phyloP scores from a whole-genome alignment of 306 rosid species.

The Trifolium repens region DNA sequence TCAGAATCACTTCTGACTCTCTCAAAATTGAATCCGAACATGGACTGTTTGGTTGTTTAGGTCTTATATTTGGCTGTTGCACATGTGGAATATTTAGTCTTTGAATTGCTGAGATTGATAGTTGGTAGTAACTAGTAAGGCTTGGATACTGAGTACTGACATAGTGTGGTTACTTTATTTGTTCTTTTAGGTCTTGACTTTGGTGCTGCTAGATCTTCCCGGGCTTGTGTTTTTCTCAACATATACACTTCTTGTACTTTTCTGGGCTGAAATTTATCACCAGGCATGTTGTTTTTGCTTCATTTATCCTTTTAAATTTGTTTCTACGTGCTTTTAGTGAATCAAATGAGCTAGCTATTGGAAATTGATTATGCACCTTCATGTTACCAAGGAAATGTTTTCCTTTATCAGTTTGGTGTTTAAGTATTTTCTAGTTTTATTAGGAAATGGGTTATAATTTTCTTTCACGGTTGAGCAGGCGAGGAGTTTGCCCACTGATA shows the following conservation, averaged over 20 bases:
- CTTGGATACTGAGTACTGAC: slow-evolving; percentile 48
- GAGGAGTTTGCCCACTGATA: slow-evolving; percentile 82
- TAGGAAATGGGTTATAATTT: slow-evolving; percentile 25
- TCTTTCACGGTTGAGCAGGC: slow-evolving; percentile 62
- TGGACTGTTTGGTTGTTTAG: neutral
- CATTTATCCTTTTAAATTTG: neutral
- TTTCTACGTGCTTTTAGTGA: neutral
- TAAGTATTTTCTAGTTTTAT: neutral
- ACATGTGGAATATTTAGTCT: neutral
- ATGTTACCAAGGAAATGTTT: neutral
- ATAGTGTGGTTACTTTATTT: slow-evolving; percentile 34
- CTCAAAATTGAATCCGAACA: neutral
- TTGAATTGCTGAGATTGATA: slow-evolving; percentile 2
- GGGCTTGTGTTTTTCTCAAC: slow-evolving; percentile 87
- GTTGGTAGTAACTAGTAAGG: neutral
- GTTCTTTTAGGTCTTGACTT: slow-evolving; percentile 64
- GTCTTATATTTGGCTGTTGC: neutral
- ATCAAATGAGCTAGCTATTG: neutral
- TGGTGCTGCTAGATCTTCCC: slow-evolving; percentile 72
- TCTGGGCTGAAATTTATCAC: slow-evolving; percentile 96
- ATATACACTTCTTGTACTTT: slow-evolving; percentile 83
- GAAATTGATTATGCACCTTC: neutral
- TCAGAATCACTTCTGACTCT: neutral
- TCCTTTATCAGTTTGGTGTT: neutral
- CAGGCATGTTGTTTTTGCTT: slow-evolving; percentile 60